Evolutionary conservation across 1,139 yeast species (phyloP), one percentile per base, ranked within the genome.

Genomic region (Nakaseomyces nivariensis): DNA sequence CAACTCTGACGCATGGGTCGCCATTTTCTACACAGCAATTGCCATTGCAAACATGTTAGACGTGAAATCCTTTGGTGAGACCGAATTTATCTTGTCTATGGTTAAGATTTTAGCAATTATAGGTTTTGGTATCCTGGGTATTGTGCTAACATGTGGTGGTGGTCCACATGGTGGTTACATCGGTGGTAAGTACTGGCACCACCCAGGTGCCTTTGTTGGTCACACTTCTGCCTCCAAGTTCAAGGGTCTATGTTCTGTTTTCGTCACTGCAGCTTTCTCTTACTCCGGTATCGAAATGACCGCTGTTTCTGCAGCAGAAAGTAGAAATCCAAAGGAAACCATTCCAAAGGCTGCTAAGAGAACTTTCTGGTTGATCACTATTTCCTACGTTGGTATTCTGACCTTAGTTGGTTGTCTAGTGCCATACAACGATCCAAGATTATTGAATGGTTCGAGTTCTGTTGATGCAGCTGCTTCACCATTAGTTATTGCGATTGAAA

Each of bases 301-400:
- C 49, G 96, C 95, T 53, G 75, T 89, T 59, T 89, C 95, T 33
- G 90, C 94, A 43, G 89, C 95, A 37, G 97, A 90, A 69, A 80
- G 95, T 44, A 74, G 72, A 50, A 83, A 86, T 67, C 96, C 96
- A 54, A 74, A 84, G 64, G 75, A 74, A 58, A 68, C 83, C 6
- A 72, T 85, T 49, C 92, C 92, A 54, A 72, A 73, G 57, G 92
- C 92, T 43, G 77, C 82, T 52, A 83, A 83, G 67, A 88, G 83
- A 65, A 86, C 84, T 24, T 82, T 84, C 69, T 83, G 89, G 89
- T 74, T 88, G 65, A 81, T 85, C 54, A 72, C 82, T 25, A 66
- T 79, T 27, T 82, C 83, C 62, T 85, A 84, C 68, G 70, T 85
- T 51, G 70, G 79, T 27, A 76, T 83, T 29, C 69, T 83, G 62